Evolutionary conservation across 2,329 filamentous ascomycete species (phyloP).

Genomic region (Verticillium zaregamsianum): DNA sequence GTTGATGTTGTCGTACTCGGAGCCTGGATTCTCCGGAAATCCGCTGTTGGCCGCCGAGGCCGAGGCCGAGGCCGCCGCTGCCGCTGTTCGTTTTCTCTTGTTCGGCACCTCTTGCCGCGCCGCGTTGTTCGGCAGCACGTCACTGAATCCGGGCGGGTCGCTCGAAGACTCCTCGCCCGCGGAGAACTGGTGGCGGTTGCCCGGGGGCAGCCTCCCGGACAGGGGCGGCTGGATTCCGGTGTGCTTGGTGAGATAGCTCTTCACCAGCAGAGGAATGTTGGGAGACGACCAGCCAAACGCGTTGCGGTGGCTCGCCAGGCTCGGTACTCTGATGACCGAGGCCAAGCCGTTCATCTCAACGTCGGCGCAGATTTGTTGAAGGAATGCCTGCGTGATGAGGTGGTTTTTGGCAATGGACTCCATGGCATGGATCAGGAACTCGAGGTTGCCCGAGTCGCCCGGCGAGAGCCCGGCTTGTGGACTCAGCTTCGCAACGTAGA

Average conservation of each 20-base stretch:
- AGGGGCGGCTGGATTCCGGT: conserved; percentile 35
- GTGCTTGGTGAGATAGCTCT: conserved; percentile 37
- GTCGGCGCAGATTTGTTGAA: conserved; percentile 82
- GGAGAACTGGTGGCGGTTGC: conserved; percentile 1
- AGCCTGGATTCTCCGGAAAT: background rate
- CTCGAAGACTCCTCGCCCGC: background rate
- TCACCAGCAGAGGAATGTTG: conserved; percentile 44
- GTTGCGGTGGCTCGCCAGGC: conserved; percentile 26
- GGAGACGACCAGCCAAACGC: conserved; percentile 23
- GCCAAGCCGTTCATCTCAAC: conserved; percentile 53
- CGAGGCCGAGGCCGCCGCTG: too few relatives aligned
- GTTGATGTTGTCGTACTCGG: background rate
- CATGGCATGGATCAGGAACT: conserved; percentile 77
- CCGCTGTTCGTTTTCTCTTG: conserved; percentile 16
- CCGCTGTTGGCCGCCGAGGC: background rate
- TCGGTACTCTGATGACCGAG: conserved; percentile 29
- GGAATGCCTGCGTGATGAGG: conserved; percentile 73
- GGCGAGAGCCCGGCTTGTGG: conserved; percentile 55
- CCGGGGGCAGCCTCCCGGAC: conserved; percentile 39
- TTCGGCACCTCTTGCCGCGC: conserved; percentile 2
- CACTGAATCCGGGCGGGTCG: background rate
- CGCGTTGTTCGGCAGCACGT: background rate
- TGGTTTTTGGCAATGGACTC: conserved; percentile 70
- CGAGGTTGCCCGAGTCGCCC: conserved; percentile 47
- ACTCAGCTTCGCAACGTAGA: conserved; percentile 69